Evolutionary conservation across 2,329 filamentous ascomycete species (phyloP).

Genomic region (Aspergillus brunneoviolaceus): DNA sequence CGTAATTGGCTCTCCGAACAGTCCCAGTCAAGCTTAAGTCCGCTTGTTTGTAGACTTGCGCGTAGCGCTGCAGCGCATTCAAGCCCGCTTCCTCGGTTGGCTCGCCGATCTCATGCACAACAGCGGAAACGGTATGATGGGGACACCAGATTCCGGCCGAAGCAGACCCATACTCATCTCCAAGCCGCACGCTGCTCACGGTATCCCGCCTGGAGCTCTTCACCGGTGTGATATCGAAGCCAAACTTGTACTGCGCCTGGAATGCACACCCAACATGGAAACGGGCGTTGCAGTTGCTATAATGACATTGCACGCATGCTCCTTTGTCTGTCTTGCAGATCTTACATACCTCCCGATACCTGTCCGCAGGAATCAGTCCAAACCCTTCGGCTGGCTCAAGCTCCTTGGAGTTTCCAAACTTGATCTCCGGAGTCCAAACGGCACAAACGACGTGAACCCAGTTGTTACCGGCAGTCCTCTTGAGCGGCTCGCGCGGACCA

Average conservation of each 20-base stretch:
- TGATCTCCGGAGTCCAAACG: conserved; percentile 86
- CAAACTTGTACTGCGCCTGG: conserved; percentile 76
- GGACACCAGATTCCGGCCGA: conserved; percentile 89
- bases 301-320: conserved; percentile 81
- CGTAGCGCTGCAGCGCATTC: conserved; percentile 82
- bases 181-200: conserved; percentile 74
- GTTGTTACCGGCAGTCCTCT: conserved; percentile 93
- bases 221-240: conserved; percentile 85
- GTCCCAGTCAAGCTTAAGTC: conserved; percentile 88
- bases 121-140: conserved; percentile 73
- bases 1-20: conserved; percentile 82
- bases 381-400: conserved; percentile 89
- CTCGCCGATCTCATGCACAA: conserved; percentile 77
- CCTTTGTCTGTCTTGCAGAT: conserved; percentile 72
- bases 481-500: conserved; percentile 84
- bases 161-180: conserved; percentile 77
- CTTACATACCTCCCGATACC: conserved; percentile 78
- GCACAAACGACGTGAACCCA: conserved; percentile 97
- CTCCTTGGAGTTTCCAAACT: conserved; percentile 80
- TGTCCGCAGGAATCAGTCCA: conserved; percentile 70
- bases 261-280: conserved; percentile 92
- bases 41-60: conserved; percentile 89
- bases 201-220: conserved; percentile 86
- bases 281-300: conserved; percentile 49
- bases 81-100: conserved; percentile 67